These are phyloP conservation scores for Geotrichum bryndzae DNA, from an alignment of 1,139 yeast genomes.

Conservation along the genomic window DNA sequence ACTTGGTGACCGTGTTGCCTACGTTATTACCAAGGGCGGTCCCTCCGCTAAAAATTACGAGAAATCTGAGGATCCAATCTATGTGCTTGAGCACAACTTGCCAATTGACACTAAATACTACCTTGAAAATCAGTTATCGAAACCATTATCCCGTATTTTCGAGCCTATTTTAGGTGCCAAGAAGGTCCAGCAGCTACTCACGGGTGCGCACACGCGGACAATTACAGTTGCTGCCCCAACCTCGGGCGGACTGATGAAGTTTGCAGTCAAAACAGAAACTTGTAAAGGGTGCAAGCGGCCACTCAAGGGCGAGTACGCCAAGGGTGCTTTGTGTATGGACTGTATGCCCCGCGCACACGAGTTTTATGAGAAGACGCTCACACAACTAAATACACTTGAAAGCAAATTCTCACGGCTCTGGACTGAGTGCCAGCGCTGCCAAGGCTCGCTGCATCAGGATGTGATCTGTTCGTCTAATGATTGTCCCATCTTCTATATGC, in stretches of 20 bases:
- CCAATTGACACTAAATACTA: slow-evolving; percentile 95
- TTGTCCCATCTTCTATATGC: slow-evolving; percentile 96
- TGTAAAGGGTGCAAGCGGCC: slow-evolving; percentile 89
- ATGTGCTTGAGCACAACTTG: slow-evolving; percentile 81
- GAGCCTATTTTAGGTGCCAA: slow-evolving; percentile 91
- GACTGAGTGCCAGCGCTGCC: slow-evolving; percentile 98
- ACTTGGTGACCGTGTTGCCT: slow-evolving; percentile 96
- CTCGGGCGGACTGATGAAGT: slow-evolving; percentile 78
- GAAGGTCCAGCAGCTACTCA: slow-evolving; percentile 64
- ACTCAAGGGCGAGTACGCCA: slow-evolving; percentile 51
- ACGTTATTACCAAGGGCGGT: slow-evolving; percentile 80
- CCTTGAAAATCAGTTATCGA: slow-evolving; percentile 84
- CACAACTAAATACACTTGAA: slow-evolving; percentile 74
- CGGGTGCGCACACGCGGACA: slow-evolving; percentile 77
- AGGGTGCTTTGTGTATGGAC: slow-evolving; percentile 76
- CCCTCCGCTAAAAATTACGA: slow-evolving; percentile 85
- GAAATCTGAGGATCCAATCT: slow-evolving; percentile 94
- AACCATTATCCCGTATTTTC: slow-evolving; percentile 88
- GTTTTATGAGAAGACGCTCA: slow-evolving; percentile 70
- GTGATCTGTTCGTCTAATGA: slow-evolving; percentile 93
- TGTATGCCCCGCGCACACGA: slow-evolving; percentile 73
- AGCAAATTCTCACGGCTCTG: slow-evolving; percentile 80
- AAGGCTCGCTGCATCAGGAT: slow-evolving; percentile 91
- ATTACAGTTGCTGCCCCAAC: slow-evolving; percentile 62
- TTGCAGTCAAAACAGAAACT: slow-evolving; percentile 81